Evolutionary conservation across 1,284 basidiomycete species (phyloP), one percentile per base, ranked within the genome.

Genomic region (Puccinia novopanici): DNA sequence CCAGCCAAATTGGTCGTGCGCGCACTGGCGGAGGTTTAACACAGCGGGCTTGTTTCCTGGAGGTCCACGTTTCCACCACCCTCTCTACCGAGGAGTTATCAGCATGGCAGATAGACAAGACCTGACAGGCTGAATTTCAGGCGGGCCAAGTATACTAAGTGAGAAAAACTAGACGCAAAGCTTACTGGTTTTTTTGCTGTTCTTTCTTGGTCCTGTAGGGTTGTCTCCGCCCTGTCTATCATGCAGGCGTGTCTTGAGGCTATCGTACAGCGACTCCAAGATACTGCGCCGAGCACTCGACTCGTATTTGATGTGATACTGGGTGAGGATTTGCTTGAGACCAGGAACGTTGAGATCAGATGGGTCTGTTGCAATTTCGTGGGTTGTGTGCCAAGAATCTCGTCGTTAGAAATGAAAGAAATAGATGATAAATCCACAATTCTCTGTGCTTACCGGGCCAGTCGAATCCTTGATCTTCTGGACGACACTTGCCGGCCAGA

Each of bases 381-480:
- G 22, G 24, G 3, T 57, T 57, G 22, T 34, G 34, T 59, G n/a
- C 10, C 34, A 4, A 52, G 19, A 17, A 52, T 17, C 4, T 12
- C 9, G 9, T 52, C n/a, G n/a, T n/a, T n/a, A n/a, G n/a, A n/a
- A n/a, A n/a, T n/a, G n/a, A n/a, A n/a, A n/a, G n/a, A n/a, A n/a
- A n/a, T n/a, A n/a, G n/a, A n/a, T n/a, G n/a, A n/a, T n/a, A n/a
- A n/a, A n/a, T n/a, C n/a, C n/a, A n/a, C n/a, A n/a, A n/a, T n/a
- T n/a, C n/a, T n/a, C n/a, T n/a, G n/a, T 12, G 3, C 57, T 59
- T 59, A 59, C 57, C 57, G 8, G 57, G 57, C 57, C 57, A 59
- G 57, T 59, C 57, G 34, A 59, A 59, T 34, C 57, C 1, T 30
- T 34, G 57, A 1, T 17, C 27, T 37, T 27, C 27, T 34, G 27